Base-by-base conservation (phyloP, 1,284 basidiomycete genomes). In the Caloboletus inedulis region DNA sequence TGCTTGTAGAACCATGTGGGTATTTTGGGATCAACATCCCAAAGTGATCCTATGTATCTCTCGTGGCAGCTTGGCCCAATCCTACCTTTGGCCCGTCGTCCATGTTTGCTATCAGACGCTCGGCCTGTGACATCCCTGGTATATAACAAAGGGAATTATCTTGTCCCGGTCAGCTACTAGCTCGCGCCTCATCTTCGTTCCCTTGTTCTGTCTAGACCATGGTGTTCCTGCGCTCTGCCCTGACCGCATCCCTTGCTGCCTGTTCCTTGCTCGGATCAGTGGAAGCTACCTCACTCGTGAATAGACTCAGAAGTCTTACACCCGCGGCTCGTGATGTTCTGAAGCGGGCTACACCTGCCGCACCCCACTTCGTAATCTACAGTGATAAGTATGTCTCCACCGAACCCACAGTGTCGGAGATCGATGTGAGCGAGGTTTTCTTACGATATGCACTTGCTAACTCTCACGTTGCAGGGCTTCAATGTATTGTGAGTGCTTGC, bases 351-450 rank as follows among this genome's bases (percentile, higher is more conserved):
- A 73, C 72, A 0, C 74, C 76, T 7, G 68, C 72, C 43, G 70
- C 78, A 3, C 80, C 80, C 34, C 72, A 74, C 56, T 81, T 77
- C n/a, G 74, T 80, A 3, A 69, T 75, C 8, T 82, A 82, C 60
- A 71, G 68, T 29, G 80, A 82, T 57, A 62, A 61, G 35, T 79
- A 64, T 54, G 64, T 74, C 31, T 44, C 74, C 74, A 0, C 62
- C 66, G 5, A n/a, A n/a, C 79, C 81, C 7, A 60, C 70, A 10
- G 69, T 69, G 4, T 68, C 77, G 19, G 59, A 70, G 3, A 68
- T 82, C 39, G 59, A 62, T 55, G 80, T 79, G n/a, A n/a, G n/a
- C n/a, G n/a, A 57, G 41, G 55, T 12, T n/a, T n/a, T n/a, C n/a
- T n/a, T n/a, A n/a, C n/a, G 21, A 18, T 31, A 35, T 12, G n/a